Evolutionary conservation across 1,284 basidiomycete species (phyloP).

Genomic region (Rhodotorula sp.): DNA sequence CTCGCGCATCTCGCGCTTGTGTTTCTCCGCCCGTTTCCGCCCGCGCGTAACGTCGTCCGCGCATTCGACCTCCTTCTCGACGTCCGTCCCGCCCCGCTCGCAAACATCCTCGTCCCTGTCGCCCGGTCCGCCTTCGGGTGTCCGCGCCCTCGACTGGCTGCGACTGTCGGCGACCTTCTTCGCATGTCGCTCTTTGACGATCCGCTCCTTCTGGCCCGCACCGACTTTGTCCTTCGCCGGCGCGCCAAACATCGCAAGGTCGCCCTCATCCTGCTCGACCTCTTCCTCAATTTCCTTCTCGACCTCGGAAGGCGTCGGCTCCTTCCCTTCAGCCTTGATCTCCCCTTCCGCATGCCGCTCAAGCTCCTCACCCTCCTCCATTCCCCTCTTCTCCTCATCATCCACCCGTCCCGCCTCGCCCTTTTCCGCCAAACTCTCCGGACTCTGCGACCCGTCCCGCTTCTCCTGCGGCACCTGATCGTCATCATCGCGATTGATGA

Average conservation of each 20-base stretch:
- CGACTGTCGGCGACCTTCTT: not conserved
- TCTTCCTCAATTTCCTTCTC: slow-evolving; percentile 10
- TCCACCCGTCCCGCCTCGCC: not conserved
- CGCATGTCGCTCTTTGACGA: slow-evolving; percentile 5
- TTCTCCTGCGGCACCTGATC: slow-evolving; percentile 2
- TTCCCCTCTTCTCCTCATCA: slow-evolving; percentile 7
- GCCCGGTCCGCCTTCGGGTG: not conserved
- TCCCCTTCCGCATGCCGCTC: slow-evolving; percentile 5
- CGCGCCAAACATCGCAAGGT: slow-evolving; percentile 29
- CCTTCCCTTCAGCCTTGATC: not conserved
- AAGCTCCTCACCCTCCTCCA: slow-evolving; percentile 7
- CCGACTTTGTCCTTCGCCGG: slow-evolving; percentile 12
- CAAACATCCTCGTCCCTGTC: slow-evolving; percentile 13
- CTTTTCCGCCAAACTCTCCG: slow-evolving; percentile 29
- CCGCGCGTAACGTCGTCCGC: slow-evolving; percentile 8
- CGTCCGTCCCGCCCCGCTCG: slow-evolving; percentile 14
- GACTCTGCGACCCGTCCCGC: slow-evolving; percentile 21
- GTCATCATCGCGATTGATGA: slow-evolving; percentile 72
- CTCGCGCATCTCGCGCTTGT: slow-evolving; percentile 1
- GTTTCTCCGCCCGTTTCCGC: not conserved
- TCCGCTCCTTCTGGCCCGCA: slow-evolving; percentile 24
- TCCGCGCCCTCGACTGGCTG: not conserved
- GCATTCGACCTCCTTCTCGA: slow-evolving; percentile 29
- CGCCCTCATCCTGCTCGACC: slow-evolving; percentile 9
- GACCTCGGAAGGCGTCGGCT: slow-evolving; percentile 3